Evolutionary conservation across 192 early-diverging fungal species (phyloP), one percentile per base, ranked within the genome.

Genomic region (Pecoramyces ruminantium): DNA sequence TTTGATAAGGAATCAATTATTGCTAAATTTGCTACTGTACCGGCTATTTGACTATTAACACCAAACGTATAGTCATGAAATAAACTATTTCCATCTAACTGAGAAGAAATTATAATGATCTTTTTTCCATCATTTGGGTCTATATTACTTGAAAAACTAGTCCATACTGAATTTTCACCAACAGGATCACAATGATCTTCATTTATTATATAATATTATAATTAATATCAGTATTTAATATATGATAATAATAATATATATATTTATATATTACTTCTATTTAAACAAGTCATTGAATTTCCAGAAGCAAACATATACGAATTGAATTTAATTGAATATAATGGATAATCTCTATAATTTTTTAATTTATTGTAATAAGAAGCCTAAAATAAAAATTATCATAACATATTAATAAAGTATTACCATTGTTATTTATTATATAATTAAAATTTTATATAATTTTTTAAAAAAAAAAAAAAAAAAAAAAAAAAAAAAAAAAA

Each of bases 251-350:
- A n/a, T n/a, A n/a, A n/a, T n/a, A n/a, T n/a, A n/a, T n/a, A n/a
- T n/a, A n/a, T n/a, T n/a, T n/a, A n/a, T n/a, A n/a, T n/a, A n/a
- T 84, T n/a, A 90, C 93, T 88, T 87, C 92, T 83, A 82, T 90
- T 85, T 17, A 95, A 85, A 83, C 94, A 95, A 3, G 92, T 89
- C 11, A 79, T 83, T 12, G 92, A 80, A 86, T 95, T 85, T 30
- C 86, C 79, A n/a, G 91, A 91, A 2, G 88, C 92, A 81, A 84
- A 92, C 92, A 94, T 95, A 77, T 91, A 87, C 28, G 88, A 86
- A 77, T 91, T 84, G 79, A 95, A 92, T 83, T 95, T 87, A 38
- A 93, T 86, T 0, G 92, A 83, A 86, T 92, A 90, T 12, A 94
- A 82, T 12, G 93, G 94, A 81, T 90, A 94, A 5, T 82, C 79